Percentiles rank a stretch among this genome's conserved stretches.
Conservation (phyloP, 179 eudicot species). For the Spinacia oleracea region DNA sequence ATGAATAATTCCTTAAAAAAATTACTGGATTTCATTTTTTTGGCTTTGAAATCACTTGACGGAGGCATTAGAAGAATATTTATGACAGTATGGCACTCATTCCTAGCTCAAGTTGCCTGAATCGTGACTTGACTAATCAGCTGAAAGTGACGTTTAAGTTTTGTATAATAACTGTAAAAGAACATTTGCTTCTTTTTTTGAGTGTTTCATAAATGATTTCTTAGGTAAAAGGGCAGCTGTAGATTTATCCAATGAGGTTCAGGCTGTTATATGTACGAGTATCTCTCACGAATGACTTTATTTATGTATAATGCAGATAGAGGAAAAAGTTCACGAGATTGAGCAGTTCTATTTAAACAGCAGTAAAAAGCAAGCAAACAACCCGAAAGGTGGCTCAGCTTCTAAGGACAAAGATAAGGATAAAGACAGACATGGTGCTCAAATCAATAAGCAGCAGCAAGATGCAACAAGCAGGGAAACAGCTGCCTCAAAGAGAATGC, state of each 20-base stretch:
- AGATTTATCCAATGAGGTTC: background rate
- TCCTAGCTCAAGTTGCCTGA: background rate
- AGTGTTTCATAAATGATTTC: background rate
- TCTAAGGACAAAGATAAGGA: conserved; percentile 77
- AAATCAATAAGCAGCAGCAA: conserved; percentile 54
- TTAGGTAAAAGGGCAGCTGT: background rate
- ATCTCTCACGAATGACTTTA: background rate
- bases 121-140: background rate
- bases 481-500: conserved; percentile 82
- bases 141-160: background rate
- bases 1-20: too few species aligned
- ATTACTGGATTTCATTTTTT: background rate
- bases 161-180: background rate
- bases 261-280: background rate
- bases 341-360: conserved; percentile 61
- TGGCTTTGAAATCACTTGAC: background rate
- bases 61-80: background rate
- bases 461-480: conserved; percentile 58
- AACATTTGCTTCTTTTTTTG: background rate
- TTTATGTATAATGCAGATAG: conserved; percentile 54
- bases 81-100: background rate
- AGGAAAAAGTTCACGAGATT: conserved; percentile 62
- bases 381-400: conserved; percentile 58
- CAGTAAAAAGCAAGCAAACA: conserved; percentile 49
- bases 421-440: conserved; percentile 47